Evolutionary conservation across 108 stramenopile species (phyloP).

Genomic region (Poteriospumella lacustris): DNA sequence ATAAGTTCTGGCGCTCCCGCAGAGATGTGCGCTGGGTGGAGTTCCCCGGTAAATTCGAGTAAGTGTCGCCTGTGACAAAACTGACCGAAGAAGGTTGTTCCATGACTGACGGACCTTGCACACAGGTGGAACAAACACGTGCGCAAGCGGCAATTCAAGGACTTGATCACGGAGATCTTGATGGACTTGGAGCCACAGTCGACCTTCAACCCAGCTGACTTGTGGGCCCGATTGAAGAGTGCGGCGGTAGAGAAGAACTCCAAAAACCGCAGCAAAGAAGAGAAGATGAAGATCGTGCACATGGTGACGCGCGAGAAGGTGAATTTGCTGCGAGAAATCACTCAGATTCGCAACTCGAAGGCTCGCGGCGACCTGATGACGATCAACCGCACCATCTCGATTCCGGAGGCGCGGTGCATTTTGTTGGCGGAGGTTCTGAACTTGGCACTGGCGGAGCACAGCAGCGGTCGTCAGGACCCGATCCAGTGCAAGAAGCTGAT

Average conservation of each 20-base stretch:
- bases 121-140: background rate
- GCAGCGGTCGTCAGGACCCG: no score
- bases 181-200: background rate
- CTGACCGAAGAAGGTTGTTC: background rate
- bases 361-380: no score
- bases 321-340: background rate
- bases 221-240: background rate
- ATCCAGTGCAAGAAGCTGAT: background rate
- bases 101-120: background rate
- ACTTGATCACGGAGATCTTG: background rate
- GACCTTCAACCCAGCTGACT: background rate
- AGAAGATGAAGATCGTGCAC: background rate
- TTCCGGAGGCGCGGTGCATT: background rate
- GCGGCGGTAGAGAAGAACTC: background rate
- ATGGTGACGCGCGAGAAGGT: background rate
- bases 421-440: background rate
- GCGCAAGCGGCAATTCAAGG: background rate
- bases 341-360: background rate
- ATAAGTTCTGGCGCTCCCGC: background rate
- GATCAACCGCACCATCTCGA: background rate
- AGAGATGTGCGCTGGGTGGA: background rate
- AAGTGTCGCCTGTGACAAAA: background rate
- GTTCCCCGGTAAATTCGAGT: background rate
- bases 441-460: background rate
- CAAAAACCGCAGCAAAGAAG: background rate